These are phyloP conservation scores for Angomonas desouzai DNA, from an alignment of 208 protist species.

Conservation along the genomic window DNA sequence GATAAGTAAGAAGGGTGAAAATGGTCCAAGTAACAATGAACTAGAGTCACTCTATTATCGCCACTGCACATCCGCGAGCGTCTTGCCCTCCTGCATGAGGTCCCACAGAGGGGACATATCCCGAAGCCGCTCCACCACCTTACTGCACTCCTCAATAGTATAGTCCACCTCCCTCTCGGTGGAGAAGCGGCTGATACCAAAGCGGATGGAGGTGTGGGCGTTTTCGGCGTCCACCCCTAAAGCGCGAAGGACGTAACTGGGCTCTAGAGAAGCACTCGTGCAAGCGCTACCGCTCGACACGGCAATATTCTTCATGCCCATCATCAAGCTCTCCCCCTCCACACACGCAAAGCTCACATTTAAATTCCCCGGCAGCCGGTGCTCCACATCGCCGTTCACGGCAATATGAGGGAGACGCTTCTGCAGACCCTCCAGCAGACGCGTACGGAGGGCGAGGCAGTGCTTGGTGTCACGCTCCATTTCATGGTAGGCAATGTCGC, in stretches of 20 bases:
- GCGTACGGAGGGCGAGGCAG: constrained; percentile 72
- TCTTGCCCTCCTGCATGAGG: constrained; percentile 96
- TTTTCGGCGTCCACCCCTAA: constrained; percentile 98
- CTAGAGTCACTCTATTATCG: too few relatives aligned
- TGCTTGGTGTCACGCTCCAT: constrained; percentile 93
- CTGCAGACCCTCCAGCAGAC: constrained; percentile 86
- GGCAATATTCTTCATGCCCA: constrained; percentile 97
- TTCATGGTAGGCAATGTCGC: constrained; percentile 85
- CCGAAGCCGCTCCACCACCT: constrained; percentile 93
- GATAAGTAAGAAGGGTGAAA: too few relatives aligned
- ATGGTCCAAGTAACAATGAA: too few relatives aligned
- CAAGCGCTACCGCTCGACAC: constrained; percentile 97
- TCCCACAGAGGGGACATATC: constrained; percentile 99
- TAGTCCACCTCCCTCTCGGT: constrained; percentile 95
- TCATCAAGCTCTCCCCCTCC: constrained; percentile 98
- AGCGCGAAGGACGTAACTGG: constrained; percentile 98
- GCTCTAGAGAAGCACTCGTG: constrained; percentile 98
- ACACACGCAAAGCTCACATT: constrained; percentile 99
- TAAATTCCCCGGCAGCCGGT: constrained; percentile 94
- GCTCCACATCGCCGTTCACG: constrained; percentile 92
- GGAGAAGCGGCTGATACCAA: constrained; percentile 98
- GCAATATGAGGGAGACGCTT: constrained; percentile 80
- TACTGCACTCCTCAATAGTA: constrained; percentile 84
- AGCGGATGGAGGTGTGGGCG: constrained; percentile 99
- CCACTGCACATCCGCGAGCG: constrained; percentile 84